These are phyloP conservation scores for Maudiozyma pseudohumilis DNA, from an alignment of 805 yeast species.

Conservation along the genomic window DNA sequence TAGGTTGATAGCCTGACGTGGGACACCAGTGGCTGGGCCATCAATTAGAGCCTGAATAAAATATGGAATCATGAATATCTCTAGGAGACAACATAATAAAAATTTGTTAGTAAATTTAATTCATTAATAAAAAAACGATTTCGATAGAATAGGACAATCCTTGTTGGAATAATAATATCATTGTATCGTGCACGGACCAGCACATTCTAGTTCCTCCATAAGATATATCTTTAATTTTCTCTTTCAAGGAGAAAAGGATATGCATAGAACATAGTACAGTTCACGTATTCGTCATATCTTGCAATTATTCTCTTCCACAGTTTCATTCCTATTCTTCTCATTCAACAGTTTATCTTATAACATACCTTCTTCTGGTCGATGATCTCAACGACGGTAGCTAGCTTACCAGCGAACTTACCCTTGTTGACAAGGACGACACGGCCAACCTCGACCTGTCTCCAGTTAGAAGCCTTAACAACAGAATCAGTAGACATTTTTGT, in stretches of 20 bases:
- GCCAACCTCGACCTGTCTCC: constrained; percentile 99
- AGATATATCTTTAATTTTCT: too few relatives aligned
- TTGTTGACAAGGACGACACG: constrained; percentile 91
- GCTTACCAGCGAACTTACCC: constrained; percentile 63
- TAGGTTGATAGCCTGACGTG: constrained; percentile 86
- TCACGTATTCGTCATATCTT: too few relatives aligned
- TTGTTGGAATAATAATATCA: too few relatives aligned
- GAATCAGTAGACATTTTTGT: constrained; percentile 52
- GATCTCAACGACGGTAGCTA: constrained; percentile 97
- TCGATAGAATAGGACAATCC: too few relatives aligned
- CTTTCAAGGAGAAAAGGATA: too few relatives aligned
- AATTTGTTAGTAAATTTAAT: constrained; percentile 1
- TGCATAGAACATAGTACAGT: too few relatives aligned
- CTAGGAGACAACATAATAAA: not conserved
- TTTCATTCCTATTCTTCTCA: not conserved
- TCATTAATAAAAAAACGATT: not conserved
- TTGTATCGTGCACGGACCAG: too few relatives aligned
- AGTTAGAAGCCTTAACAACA: constrained; percentile 90
- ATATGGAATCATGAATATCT: not conserved
- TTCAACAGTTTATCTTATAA: constrained; percentile 19
- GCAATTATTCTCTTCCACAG: not conserved
- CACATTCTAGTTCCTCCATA: too few relatives aligned
- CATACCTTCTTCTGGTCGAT: constrained; percentile 98
- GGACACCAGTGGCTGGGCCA: constrained; percentile 84
- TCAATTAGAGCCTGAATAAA: constrained; percentile 70